Evolutionary conservation across 129 eudicot species (phyloP), one percentile per base, ranked within the genome.

Genomic region (Ambrosia trifida): DNA sequence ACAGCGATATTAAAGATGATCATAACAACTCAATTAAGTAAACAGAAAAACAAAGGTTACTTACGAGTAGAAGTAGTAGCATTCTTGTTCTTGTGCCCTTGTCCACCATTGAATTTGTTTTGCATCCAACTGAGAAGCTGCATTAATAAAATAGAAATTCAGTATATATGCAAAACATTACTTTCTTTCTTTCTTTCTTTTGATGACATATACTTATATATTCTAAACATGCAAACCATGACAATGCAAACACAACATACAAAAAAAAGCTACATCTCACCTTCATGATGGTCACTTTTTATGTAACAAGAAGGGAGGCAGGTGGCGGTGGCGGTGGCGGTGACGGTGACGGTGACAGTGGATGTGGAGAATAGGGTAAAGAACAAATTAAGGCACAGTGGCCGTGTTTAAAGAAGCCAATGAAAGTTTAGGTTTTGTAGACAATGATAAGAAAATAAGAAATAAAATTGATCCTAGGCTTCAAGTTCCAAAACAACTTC

Each of bases 121-220:
- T 94, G 98, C 92, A 94, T 78, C 98, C 98, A 94, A 61, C 72
- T 79, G 64, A 94, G 81, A 83, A 94, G 76, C 98, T 94, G 87
- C 83, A 38, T 38, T 5, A 87, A 72, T 4, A 50, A 72, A 16
- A 67, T 47, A 69, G 59, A 44, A 36, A n/a, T 35, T 7, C 24
- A 16, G 20, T 35, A 61, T 4, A 11, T 45, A 46, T 46, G n/a
- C 43, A 63, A 1, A 47, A 7, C 24, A 80, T 30, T 74, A 67
- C 19, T 46, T 30, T 38, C 28, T 24, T 24, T 24, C 19, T 46
- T 30, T 38, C 28, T 24, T 24, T 24, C 28, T 7, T 63, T 41
- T 17, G 3, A 45, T 44, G 46, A 9, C 33, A 5, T 9, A 46
- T 24, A 24, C 28, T 24, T 24, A 24, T 24, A 24, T 24, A 24